Evolutionary conservation across 768 basidiomycete genomes (phyloP), one percentile per base, ranked within the genome.

Genomic region (Imleria badia): DNA sequence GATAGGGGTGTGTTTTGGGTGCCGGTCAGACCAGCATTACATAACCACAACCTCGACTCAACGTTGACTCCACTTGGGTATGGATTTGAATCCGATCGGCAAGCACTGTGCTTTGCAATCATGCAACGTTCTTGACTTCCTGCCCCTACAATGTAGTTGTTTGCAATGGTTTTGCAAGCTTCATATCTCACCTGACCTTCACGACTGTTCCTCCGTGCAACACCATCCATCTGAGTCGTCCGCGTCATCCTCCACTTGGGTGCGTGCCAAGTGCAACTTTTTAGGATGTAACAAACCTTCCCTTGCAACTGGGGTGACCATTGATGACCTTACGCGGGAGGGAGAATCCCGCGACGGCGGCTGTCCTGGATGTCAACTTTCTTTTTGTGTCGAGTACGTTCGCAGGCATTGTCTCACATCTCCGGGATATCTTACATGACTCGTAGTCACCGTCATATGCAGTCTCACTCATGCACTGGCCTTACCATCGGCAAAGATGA

Each of bases 111-210:
- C 85, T n/a, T 58, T 81, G 45, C 46, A 75, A 10, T 70, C 77
- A 15, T 93, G 91, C 76, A 76, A 79, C 49, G 59, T 75, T 34
- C 73, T 86, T 60, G 90, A 92, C 72, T 87, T 92, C 56, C 78
- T 94, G 0, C 91, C 91, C n/a, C 84, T 89, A 54, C 69, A 71
- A 46, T 94, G 91, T 65, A 62, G 63, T 29, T 93, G 91, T 72
- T 64, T 75, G 42, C 66, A 66, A 34, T 68, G 75, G 53, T 91
- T 83, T 69, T 94, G 91, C 73, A 75, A 75, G 12, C 68, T 79
- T 35, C 91, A 94, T 66, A 77, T 84, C 52, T 62, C 73, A 14
- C 79, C 81, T 9, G 82, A 85, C 35, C 63, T 67, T n/a, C 91
- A 94, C 64, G 56, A 71, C 19, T 94, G 91, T 66, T 52, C 73